These are phyloP conservation scores for Candida smagusa DNA, from an alignment of 1,139 yeast genomes.

Conservation along the genomic window DNA sequence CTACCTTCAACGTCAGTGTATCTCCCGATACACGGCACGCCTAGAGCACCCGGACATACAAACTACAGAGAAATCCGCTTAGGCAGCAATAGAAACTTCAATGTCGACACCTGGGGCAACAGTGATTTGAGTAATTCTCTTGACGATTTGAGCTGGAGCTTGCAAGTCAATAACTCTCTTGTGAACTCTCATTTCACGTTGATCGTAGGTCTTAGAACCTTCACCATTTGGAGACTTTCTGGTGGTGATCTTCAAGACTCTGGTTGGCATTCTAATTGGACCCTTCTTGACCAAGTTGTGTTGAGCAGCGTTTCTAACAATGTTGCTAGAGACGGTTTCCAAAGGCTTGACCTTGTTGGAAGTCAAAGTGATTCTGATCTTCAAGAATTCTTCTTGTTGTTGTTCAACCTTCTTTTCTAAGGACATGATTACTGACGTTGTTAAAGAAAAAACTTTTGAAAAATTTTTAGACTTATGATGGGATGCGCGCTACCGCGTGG, in stretches of 20 bases:
- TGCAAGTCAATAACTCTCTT: slow-evolving; percentile 98
- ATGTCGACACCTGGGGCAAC: slow-evolving; percentile 54
- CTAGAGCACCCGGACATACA: slow-evolving; percentile 51
- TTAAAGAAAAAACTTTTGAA: slow-evolving; percentile 17
- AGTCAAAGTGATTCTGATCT: slow-evolving; percentile 98
- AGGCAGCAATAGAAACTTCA: slow-evolving; percentile 31
- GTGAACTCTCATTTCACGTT: slow-evolving; percentile 99
- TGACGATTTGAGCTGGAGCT: slow-evolving; percentile 93
- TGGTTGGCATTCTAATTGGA: slow-evolving; percentile 99
- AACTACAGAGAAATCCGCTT: slow-evolving; percentile 12
- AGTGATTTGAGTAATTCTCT: slow-evolving; percentile 93
- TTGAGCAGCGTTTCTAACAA: slow-evolving; percentile 83
- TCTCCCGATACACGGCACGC: slow-evolving; percentile 51
- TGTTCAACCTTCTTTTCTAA: slow-evolving; percentile 74
- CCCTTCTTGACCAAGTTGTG: slow-evolving; percentile 89
- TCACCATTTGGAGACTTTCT: slow-evolving; percentile 99
- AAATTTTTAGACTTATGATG: slow-evolving; percentile 11
- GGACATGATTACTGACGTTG: slow-evolving; percentile 63
- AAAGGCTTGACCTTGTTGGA: slow-evolving; percentile 98
- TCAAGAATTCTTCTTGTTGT: slow-evolving; percentile 77
- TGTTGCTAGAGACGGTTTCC: slow-evolving; percentile 88
- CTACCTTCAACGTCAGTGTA: slow-evolving; percentile 58
- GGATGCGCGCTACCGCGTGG: slow-evolving; percentile 10
- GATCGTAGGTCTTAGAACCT: slow-evolving; percentile 99
- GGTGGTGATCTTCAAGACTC: slow-evolving; percentile 97